phyloP scores from a whole-genome alignment of 768 basidiomycete species.

The Omphalotus guepiniiformis region DNA sequence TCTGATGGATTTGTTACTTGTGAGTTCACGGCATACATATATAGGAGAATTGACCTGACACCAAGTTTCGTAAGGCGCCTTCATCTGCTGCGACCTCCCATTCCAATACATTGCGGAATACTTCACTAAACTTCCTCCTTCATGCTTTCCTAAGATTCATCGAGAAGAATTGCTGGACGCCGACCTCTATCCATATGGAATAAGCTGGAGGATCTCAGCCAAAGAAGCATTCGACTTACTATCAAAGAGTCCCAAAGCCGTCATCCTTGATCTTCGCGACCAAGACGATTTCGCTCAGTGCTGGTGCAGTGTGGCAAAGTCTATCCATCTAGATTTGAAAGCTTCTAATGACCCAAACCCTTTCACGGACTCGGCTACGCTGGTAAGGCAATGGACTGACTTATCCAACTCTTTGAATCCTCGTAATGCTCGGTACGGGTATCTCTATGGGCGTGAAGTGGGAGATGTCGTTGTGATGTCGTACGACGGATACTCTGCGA shows the following conservation, averaged over 20 bases:
- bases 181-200: slow-evolving; percentile 20
- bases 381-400: slow-evolving; percentile 15
- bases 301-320: slow-evolving; percentile 16
- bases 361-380: slow-evolving; percentile 20
- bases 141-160: slow-evolving; percentile 17
- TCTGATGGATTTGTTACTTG: slow-evolving; percentile 18
- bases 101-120: slow-evolving; percentile 23
- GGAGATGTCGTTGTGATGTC: slow-evolving; percentile 16
- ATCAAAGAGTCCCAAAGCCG: too few species aligned
- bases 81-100: slow-evolving; percentile 22
- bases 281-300: slow-evolving; percentile 12
- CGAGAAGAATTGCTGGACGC: slow-evolving; percentile 19
- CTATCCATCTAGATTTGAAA: slow-evolving; percentile 15
- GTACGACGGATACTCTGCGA: slow-evolving; percentile 17
- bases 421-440: slow-evolving; percentile 12
- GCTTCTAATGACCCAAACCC: slow-evolving; percentile 16
- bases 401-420: slow-evolving; percentile 15
- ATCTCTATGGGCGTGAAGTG: too few species aligned
- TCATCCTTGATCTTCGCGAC: slow-evolving; percentile 20
- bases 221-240: too few species aligned
- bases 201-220: too few species aligned
- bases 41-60: neutral
- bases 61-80: slow-evolving; percentile 15
- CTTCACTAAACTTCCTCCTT: slow-evolving; percentile 17
- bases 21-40: slow-evolving; percentile 1